phyloP scores from a whole-genome alignment of 352 stramenopile species.

The Globisporangium rhizosaccharum region DNA sequence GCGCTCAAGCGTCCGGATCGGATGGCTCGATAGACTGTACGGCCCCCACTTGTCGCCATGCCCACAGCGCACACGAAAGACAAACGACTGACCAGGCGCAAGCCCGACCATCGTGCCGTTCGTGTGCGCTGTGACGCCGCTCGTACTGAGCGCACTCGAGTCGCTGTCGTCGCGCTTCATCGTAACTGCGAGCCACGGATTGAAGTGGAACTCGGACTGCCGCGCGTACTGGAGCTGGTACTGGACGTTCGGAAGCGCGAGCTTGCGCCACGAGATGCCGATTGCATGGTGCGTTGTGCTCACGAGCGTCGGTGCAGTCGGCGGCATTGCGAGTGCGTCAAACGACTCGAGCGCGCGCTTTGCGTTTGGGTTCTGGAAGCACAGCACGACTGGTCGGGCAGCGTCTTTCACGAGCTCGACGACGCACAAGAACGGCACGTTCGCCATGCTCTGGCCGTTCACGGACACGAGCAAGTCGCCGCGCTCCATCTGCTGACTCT shows the following conservation, averaged over 20 bases:
- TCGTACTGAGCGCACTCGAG: conserved; percentile 31
- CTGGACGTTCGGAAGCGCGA: conserved; percentile 20
- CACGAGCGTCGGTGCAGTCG: conserved; percentile 57
- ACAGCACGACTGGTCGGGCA: conserved; percentile 53
- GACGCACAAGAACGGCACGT: conserved; percentile 59
- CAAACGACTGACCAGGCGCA: conserved; percentile 40
- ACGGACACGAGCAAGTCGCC: conserved; percentile 75
- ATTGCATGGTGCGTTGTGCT: conserved; percentile 54
- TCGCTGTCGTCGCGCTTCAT: conserved; percentile 44
- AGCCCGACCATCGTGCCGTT: conserved; percentile 66
- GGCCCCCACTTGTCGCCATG: conserved; percentile 51
- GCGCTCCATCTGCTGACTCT: conserved; percentile 52
- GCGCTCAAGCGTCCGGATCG: conserved; percentile 54
- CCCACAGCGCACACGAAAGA: conserved; percentile 65
- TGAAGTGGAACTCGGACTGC: conserved; percentile 54
- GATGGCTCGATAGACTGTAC: conserved; percentile 55
- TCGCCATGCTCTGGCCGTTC: conserved; percentile 61
- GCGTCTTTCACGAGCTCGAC: conserved; percentile 78
- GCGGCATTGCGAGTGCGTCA: conserved; percentile 51
- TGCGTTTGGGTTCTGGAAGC: conserved; percentile 55
- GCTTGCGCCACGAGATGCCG: conserved; percentile 58
- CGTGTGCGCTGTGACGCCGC: conserved; percentile 39
- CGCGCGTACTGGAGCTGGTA: conserved; percentile 68
- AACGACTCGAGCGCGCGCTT: conserved; percentile 42
- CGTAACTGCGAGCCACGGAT: conserved; percentile 40